Evolutionary conservation across 345 rosid genomes (phyloP), one percentile per base, ranked within the genome.

Genomic region (Gossypium anomalum): DNA sequence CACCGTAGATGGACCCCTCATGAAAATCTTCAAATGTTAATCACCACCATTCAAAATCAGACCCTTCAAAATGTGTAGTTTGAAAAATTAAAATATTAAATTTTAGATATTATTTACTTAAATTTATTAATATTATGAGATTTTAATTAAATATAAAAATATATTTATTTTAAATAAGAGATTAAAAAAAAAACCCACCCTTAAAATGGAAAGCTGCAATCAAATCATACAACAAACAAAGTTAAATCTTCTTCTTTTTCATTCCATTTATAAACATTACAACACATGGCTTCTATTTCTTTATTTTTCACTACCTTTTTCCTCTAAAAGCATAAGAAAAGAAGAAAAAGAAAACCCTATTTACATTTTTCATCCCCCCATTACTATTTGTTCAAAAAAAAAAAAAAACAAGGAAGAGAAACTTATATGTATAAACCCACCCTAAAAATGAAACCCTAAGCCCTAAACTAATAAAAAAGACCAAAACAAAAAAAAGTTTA

Each of bases 341-440:
- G 41, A 34, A 45, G 12, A 34, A 34, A 4, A 4, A 5, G 7
- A 45, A 67, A 69, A 73, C 67, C 75, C 51, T 77, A 79, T 83
- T 47, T 76, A 85, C 83, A 66, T 38, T 58, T 19, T 70, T 44
- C 47, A 70, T 70, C 29, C 41, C 38, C 71, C 59, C 23, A 19
- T 19, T 15, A 47, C 38, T 67, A 67, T 45, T 49, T 51, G 22
- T 8, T 75, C 12, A 23, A 82, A 82, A 81, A 82, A 81, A 29
- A 81, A 29, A 81, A 82, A 82, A 34, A 82, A 34, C 41, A 5
- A 34, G 38, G 38, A 29, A 29, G 41, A 34, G 41, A 34, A 83
- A 81, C 78, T 59, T 70, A 67, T 79, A 73, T 79, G 75, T 51
- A 67, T 51, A 61, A 34, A 38, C n/a, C 38, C 43, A 67, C 57